A percentile compares a stretch with the other conserved stretches of the same genome.
Conservation (phyloP, 306 rosid species). For the Vigna mungo region DNA sequence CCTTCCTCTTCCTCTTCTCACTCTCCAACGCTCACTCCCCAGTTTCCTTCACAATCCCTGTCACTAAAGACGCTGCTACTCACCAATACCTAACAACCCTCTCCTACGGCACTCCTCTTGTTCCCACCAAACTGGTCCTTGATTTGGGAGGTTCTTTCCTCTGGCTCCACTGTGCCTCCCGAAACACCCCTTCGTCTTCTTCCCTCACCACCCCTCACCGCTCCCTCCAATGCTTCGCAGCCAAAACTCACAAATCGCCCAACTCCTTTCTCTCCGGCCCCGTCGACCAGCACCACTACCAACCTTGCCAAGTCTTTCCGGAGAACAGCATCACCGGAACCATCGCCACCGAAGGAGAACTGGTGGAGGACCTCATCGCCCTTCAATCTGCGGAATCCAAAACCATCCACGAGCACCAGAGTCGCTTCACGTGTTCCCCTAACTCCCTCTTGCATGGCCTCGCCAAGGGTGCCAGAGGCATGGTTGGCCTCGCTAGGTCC, state of each 20-base stretch:
- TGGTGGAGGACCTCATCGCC: slow-evolving; percentile 54
- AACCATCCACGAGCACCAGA: background rate
- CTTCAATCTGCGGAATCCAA: slow-evolving; percentile 23
- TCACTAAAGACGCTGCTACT: slow-evolving; percentile 55
- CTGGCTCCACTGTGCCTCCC: slow-evolving; percentile 59
- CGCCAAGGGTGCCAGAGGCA: slow-evolving; percentile 57
- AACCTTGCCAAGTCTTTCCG: slow-evolving; percentile 44
- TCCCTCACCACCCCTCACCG: slow-evolving; percentile 38
- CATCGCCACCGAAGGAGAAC: slow-evolving; percentile 40
- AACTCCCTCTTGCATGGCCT: slow-evolving; percentile 53
- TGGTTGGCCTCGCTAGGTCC: slow-evolving; percentile 67
- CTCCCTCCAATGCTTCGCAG: slow-evolving; percentile 60
- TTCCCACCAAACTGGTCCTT: slow-evolving; percentile 50
- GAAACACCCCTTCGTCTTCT: slow-evolving; percentile 49
- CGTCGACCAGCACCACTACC: slow-evolving; percentile 7
- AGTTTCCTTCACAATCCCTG: slow-evolving; percentile 39
- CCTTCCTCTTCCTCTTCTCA: background rate
- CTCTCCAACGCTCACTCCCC: slow-evolving; percentile 21
- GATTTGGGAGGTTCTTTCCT: slow-evolving; percentile 62
- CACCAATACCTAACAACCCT: slow-evolving; percentile 62
- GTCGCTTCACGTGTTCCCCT: slow-evolving; percentile 56
- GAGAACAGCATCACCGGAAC: slow-evolving; percentile 49
- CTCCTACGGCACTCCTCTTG: slow-evolving; percentile 53
- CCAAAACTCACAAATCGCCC: slow-evolving; percentile 24
- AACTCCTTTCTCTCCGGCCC: background rate